Evolutionary conservation across 1,284 basidiomycete genomes (phyloP), one percentile per base, ranked within the genome.

Genomic region (Pulveroboletus ridleyi): DNA sequence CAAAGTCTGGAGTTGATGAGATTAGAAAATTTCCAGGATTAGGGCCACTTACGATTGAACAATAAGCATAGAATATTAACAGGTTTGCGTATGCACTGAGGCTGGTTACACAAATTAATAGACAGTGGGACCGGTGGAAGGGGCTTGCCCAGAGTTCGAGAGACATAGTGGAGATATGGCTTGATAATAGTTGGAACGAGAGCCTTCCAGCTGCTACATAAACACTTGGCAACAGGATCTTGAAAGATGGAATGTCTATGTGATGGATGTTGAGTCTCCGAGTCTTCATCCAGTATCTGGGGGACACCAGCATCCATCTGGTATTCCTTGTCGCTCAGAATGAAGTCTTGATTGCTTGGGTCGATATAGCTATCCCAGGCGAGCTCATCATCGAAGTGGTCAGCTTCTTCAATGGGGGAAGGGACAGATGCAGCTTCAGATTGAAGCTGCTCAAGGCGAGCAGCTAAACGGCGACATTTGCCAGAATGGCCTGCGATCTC

Each of bases 151-250:
- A 61, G 53, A 10, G 20, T 61, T 41, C 20, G 23, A 49, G 60
- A 56, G 35, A 49, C 15, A 4, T 61, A 61, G 54, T 49, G 33
- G 6, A 61, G 60, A 22, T 61, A 49, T 14, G 35, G 54, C n/a
- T 39, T 1, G 7, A 61, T 61, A 14, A 61, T 10, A 20, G 20
- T 22, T 10, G 46, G 20, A 22, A 47, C 22, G 18, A 47, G 10
- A 47, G 46, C 20, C 20, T 47, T 56, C 60, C 60, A 61, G 54
- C 35, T 58, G 42, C 18, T 17, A 15, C 54, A 61, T 41, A 57
- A 41, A 22, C 7, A n/a, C 23, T 61, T 18, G 3, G 53, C 42
- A 47, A 44, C 42, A 6, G 44, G 53, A 20, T 47, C 46, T 22
- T 4, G 44, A 47, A 41, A 44, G 23, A 17, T 11, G 20, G 10